phyloP scores from a whole-genome alignment of 371 early-diverging fungal species.

The Rhizomucor pusillus region DNA sequence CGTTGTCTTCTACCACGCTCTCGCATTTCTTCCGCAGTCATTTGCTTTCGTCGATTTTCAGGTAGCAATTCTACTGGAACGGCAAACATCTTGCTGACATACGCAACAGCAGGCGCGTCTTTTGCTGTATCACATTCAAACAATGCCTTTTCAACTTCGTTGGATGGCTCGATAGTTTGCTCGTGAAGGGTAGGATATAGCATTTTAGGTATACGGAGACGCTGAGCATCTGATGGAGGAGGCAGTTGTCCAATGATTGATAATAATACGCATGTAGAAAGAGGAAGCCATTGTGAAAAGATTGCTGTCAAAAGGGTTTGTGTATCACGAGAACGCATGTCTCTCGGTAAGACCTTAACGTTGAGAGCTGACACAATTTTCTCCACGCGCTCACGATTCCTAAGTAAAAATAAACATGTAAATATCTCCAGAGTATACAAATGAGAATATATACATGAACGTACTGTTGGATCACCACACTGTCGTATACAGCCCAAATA shows the following conservation, averaged over 20 bases:
- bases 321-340: constrained; percentile 84
- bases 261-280: constrained; percentile 73
- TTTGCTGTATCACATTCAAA: constrained; percentile 53
- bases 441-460: constrained; percentile 13
- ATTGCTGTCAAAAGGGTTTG: constrained; percentile 72
- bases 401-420: no score
- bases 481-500: constrained; percentile 95
- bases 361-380: constrained; percentile 88
- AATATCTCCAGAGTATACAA: no score
- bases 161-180: constrained; percentile 35
- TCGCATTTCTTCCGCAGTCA: constrained; percentile 92
- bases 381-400: constrained; percentile 83
- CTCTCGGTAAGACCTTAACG: constrained; percentile 86
- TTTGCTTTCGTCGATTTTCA: constrained; percentile 61
- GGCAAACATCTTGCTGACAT: constrained; percentile 92
- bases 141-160: constrained; percentile 60
- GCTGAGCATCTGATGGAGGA: constrained; percentile 82
- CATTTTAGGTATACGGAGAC: constrained; percentile 76
- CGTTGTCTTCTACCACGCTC: constrained; percentile 65
- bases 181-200: constrained; percentile 59
- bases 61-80: constrained; percentile 76
- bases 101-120: constrained; percentile 72
- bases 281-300: constrained; percentile 82
- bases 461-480: constrained; percentile 69
- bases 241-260: constrained; percentile 89